phyloP scores from a whole-genome alignment of 805 yeast genomes.

The Hanseniaspora singularis region DNA sequence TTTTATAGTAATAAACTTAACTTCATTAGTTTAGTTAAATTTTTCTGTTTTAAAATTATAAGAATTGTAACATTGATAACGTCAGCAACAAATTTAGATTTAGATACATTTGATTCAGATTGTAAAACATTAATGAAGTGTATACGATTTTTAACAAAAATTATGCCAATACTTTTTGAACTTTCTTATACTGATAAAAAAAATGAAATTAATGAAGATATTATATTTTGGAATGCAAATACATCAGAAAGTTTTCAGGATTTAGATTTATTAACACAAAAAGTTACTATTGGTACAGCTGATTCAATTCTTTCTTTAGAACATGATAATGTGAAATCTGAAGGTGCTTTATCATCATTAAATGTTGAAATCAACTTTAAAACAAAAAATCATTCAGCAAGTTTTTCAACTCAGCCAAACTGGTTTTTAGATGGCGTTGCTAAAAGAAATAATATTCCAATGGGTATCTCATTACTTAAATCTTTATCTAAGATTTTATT shows the following conservation, averaged over 20 bases:
- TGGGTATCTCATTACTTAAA: slow-evolving; percentile 28
- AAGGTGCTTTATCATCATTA: slow-evolving; percentile 16
- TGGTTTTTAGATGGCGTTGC: slow-evolving; percentile 17
- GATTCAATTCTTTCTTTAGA: slow-evolving; percentile 19
- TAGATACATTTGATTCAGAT: slow-evolving; percentile 17
- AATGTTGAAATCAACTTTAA: slow-evolving; percentile 16
- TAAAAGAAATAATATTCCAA: slow-evolving; percentile 21
- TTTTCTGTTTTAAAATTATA: slow-evolving; percentile 28
- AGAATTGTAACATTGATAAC: slow-evolving; percentile 23
- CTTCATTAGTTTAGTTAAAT: slow-evolving; percentile 42
- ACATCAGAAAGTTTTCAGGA: slow-evolving; percentile 16
- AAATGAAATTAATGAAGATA: slow-evolving; percentile 20
- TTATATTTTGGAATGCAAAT: slow-evolving; percentile 36
- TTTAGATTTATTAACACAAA: slow-evolving; percentile 17
- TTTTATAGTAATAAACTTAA: slow-evolving; percentile 47
- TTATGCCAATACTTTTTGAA: slow-evolving; percentile 62
- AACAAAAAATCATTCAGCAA: not conserved
- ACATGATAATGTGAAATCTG: slow-evolving; percentile 19
- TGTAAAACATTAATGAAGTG: slow-evolving; percentile 42
- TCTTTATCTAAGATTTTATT: slow-evolving; percentile 24
- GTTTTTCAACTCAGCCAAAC: slow-evolving; percentile 7
- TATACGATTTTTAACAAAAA: slow-evolving; percentile 48
- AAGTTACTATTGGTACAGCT: slow-evolving; percentile 21
- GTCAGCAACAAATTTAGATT: not conserved
- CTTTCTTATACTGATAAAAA: slow-evolving; percentile 29